Percentiles rank a stretch among this genome's conserved stretches.
phyloP scores from a whole-genome alignment of 2,329 filamentous ascomycete species.

The Chrysosporium queenslandicum region DNA sequence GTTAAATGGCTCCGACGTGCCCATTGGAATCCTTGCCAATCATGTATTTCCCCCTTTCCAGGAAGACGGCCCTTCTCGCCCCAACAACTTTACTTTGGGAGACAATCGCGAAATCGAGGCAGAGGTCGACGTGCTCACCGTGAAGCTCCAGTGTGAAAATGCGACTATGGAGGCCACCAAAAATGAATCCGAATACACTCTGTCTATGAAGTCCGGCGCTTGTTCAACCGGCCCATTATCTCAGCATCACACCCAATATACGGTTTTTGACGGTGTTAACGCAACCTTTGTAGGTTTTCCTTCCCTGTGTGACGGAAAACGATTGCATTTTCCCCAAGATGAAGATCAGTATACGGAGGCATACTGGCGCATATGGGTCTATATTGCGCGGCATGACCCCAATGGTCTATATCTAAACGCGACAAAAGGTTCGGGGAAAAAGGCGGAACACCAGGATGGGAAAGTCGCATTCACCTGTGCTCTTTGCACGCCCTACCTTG shows the following conservation, averaged over 20 bases:
- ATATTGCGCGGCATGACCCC: constrained; percentile 4
- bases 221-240: constrained; percentile 12
- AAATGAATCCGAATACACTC: constrained; percentile 5
- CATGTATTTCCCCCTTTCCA: constrained; percentile 11
- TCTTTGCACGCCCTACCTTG: constrained; percentile 4
- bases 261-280: not conserved
- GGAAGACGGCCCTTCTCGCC: not conserved
- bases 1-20: constrained; percentile 3
- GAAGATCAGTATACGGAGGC: constrained; percentile 1
- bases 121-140: constrained; percentile 9
- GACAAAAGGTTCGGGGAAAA: not conserved
- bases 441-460: not conserved
- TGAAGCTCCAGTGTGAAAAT: constrained; percentile 10
- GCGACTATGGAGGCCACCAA: constrained; percentile 7
- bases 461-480: constrained; percentile 4
- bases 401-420: constrained; percentile 5
- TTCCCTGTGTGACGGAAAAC: constrained; percentile 1
- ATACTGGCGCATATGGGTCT: constrained; percentile 9
- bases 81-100: constrained; percentile 7
- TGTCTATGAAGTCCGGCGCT: constrained; percentile 8
- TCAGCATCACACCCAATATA: constrained; percentile 1
- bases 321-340: not conserved
- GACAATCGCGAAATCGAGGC: constrained; percentile 6
- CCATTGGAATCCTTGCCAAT: constrained; percentile 9
- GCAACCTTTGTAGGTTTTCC: constrained; percentile 5